phyloP scores from a whole-genome alignment of 73 alveolate genomes.

The Tetrahymena malaccensis region DNA sequence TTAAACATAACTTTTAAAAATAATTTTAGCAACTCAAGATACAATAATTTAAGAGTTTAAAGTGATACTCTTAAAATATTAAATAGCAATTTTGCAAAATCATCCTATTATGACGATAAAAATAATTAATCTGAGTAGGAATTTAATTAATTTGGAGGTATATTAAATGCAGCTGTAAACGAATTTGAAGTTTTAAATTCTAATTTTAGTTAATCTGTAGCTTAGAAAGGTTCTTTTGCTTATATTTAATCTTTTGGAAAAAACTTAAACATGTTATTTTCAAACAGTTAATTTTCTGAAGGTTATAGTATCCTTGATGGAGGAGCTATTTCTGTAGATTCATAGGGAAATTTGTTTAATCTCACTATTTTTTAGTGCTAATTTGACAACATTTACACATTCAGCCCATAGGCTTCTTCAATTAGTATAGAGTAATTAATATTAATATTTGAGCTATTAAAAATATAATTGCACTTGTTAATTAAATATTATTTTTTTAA shows the following conservation, averaged over 20 bases:
- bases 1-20: background rate
- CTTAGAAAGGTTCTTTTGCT: background rate
- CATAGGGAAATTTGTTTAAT: background rate
- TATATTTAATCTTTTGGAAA: background rate
- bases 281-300: background rate
- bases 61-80: no score
- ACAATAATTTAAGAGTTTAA: no score
- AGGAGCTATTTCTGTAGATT: background rate
- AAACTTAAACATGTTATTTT: no score
- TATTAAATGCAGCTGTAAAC: no score
- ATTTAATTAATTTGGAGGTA: background rate
- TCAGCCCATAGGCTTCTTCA: background rate
- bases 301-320: background rate
- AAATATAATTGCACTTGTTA: no score
- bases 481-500: no score
- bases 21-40: background rate
- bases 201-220: background rate
- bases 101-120: no score
- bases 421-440: no score
- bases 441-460: no score
- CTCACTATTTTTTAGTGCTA: background rate
- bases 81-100: no score
- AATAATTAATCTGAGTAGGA: no score
- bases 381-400: background rate
- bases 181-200: background rate